Evolutionary conservation across 1,139 yeast genomes (phyloP).

Genomic region (Taphrina sp.): DNA sequence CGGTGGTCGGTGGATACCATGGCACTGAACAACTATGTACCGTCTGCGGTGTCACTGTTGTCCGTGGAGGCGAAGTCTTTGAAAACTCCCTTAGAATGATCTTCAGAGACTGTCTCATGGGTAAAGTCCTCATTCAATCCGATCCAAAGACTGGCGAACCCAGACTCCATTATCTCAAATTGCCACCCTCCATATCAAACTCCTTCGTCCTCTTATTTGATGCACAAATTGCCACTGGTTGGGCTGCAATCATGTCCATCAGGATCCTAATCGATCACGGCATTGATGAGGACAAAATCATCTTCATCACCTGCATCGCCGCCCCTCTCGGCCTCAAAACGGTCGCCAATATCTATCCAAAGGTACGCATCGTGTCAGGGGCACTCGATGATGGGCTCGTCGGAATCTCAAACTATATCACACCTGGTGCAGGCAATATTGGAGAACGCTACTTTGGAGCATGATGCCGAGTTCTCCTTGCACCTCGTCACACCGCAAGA

Average conservation of each 20-base stretch:
- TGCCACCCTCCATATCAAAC: conserved; percentile 49
- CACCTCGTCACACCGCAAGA: too few relatives aligned
- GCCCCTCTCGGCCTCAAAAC: conserved; percentile 77
- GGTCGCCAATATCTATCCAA: conserved; percentile 68
- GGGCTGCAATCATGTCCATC: conserved; percentile 91
- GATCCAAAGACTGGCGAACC: conserved; percentile 92
- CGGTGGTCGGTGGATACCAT: conserved; percentile 50
- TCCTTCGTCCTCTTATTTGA: conserved; percentile 64
- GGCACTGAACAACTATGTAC: conserved; percentile 49
- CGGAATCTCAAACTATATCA: conserved; percentile 24
- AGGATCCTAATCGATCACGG: conserved; percentile 83
- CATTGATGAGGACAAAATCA: conserved; percentile 60
- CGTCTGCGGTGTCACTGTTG: conserved; percentile 70
- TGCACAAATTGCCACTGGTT: conserved; percentile 87
- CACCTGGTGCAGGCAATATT: conserved; percentile 34
- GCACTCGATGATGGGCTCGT: conserved; percentile 47
- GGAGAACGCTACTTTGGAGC: conserved; percentile 34
- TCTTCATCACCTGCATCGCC: conserved; percentile 69
- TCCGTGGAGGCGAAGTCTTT: conserved; percentile 92
- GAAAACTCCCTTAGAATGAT: conserved; percentile 72
- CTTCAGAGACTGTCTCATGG: conserved; percentile 72
- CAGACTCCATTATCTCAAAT: conserved; percentile 70
- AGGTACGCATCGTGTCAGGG: conserved; percentile 68
- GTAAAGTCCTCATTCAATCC: conserved; percentile 81
- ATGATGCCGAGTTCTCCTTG: too few relatives aligned